Base-by-base conservation (phyloP, 441 rosid genomes). In the Biscutella laevigata region DNA sequence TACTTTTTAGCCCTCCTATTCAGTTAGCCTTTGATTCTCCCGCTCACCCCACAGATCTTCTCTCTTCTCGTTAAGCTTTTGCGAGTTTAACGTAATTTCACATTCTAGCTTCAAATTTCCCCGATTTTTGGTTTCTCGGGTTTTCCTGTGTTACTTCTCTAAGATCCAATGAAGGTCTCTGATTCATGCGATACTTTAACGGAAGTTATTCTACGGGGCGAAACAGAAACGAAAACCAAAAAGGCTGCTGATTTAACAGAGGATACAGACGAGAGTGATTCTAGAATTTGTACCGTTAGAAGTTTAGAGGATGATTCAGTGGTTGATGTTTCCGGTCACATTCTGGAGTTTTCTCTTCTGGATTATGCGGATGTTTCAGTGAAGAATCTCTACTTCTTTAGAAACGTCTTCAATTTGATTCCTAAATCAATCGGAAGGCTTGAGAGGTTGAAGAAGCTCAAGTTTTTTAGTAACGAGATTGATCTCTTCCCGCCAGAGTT, bases 381-480 rank as follows among this genome's bases (percentile, higher is more conserved):
- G 5, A 76, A 82, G 51, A 82, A 75, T 43, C 57, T 85, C 41
- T 88, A 88, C 69, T 56, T 91, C 49, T 88, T 83, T 33, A 80
- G 78, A 54, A 88, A 91, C 26, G 78, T 73, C 10, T 80, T 83
- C 54, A 88, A 76, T 74, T 75, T 91, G 72, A 74, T 88, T 37
- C 98, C 98, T 0, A 82, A 71, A 54, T 82, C 89, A 16, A 75
- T 80, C 14, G 81, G 95, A 16, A 56, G 61, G 54, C 67, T 83
- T 40, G 53, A 45, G 40, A 67, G 75, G 61, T 59, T 88, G 74
- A 82, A 61, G 67, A 80, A 66, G 51, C 67, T 91, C 32, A 88
- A 91, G 74, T 88, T 88, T 64, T 91, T 87, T 24, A 81, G 90
- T 10, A 91, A 91, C 49, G 80, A 83, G 64, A 71, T 91, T 30